Conservation (phyloP, 495 filamentous ascomycete species). For the Lasiosphaeria miniovina region DNA sequence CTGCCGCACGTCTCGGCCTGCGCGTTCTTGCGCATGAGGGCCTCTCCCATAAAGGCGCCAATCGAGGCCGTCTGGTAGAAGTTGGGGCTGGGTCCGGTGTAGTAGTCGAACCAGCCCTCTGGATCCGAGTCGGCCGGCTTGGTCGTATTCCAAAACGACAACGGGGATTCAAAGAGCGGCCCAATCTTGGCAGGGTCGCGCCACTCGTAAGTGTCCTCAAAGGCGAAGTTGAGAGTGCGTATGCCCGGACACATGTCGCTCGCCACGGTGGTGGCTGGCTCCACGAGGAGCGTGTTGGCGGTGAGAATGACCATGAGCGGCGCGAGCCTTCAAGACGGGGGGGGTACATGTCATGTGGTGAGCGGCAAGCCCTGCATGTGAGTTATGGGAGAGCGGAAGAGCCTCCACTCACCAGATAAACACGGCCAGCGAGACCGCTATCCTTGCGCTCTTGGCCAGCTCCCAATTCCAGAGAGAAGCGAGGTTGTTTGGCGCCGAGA, state of each 20-base stretch:
- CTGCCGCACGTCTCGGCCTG: constrained; percentile 33
- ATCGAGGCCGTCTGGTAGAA: constrained; percentile 28
- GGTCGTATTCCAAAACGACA: constrained; percentile 38
- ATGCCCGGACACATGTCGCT: constrained; percentile 26
- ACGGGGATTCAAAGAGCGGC: constrained; percentile 26
- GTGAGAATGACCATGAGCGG: constrained; percentile 38
- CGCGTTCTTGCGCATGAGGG: constrained; percentile 24
- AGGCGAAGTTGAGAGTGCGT: constrained; percentile 34
- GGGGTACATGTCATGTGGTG: neutral
- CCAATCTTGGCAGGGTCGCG: constrained; percentile 27
- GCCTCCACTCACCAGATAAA: constrained; percentile 30
- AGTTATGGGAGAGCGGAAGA: neutral
- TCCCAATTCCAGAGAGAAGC: constrained; percentile 30
- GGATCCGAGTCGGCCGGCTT: constrained; percentile 11
- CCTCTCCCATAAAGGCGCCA: constrained; percentile 30
- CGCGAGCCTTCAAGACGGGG: constrained; percentile 19
- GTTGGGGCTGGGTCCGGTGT: constrained; percentile 25
- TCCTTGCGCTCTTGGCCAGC: constrained; percentile 31
- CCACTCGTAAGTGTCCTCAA: constrained; percentile 37
- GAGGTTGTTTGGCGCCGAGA: constrained; percentile 33
- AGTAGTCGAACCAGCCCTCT: constrained; percentile 38
- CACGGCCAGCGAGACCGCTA: constrained; percentile 29
- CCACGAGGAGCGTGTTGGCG: constrained; percentile 35
- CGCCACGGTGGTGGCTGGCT: constrained; percentile 12
- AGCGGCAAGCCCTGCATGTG: too few species aligned